Evolutionary conservation across 495 filamentous ascomycete species (phyloP).

Genomic region (Geopyxis carbonaria): DNA sequence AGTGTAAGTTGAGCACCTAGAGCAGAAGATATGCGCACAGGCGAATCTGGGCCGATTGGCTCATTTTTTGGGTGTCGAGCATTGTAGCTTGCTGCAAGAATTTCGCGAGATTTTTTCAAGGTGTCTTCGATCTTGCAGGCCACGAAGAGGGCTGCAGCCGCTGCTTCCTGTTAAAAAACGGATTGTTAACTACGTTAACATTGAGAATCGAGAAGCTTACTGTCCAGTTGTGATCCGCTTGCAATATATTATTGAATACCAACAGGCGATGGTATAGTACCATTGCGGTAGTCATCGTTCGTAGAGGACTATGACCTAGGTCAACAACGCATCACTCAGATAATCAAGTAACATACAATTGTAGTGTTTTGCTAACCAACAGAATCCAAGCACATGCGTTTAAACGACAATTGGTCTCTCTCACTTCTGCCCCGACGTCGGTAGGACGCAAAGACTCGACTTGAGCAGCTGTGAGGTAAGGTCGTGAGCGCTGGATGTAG

Average conservation of each 20-base stretch:
- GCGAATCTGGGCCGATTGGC: constrained; percentile 45
- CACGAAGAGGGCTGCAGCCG: constrained; percentile 70
- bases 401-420: constrained; percentile 16
- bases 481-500: constrained; percentile 23
- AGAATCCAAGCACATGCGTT: constrained; percentile 23
- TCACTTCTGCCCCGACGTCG: constrained; percentile 20
- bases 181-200: too few relatives aligned
- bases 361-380: constrained; percentile 19
- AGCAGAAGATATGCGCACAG: too few relatives aligned
- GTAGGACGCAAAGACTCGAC: constrained; percentile 17
- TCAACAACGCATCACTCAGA: too few relatives aligned
- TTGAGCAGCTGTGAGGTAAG: constrained; percentile 23
- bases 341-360: constrained; percentile 18
- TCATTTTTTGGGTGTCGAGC: constrained; percentile 54
- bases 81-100: constrained; percentile 79
- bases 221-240: constrained; percentile 28
- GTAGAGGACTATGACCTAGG: constrained; percentile 14
- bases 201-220: constrained; percentile 28
- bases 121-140: constrained; percentile 97
- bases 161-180: constrained; percentile 71
- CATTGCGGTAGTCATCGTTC: constrained; percentile 25
- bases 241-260: constrained; percentile 19
- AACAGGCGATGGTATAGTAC: constrained; percentile 23
- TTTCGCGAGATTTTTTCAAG: constrained; percentile 86
- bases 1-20: background rate